Conservation (phyloP, 2,329 filamentous ascomycete genomes). For the Hirsutella minnesotensis region DNA sequence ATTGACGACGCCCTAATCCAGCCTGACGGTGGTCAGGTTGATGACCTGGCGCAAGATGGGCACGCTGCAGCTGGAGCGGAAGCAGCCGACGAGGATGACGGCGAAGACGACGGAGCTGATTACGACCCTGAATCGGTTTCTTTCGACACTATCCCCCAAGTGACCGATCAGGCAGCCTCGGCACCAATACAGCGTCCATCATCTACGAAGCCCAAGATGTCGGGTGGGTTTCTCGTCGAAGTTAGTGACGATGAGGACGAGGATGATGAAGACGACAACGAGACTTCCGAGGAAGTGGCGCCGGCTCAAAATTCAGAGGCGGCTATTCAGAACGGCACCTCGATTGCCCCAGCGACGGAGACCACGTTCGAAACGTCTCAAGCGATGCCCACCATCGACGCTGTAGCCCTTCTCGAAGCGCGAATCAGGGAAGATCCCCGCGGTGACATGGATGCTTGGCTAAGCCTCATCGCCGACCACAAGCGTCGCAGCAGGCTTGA, state of each 20-base stretch:
- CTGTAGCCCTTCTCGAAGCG: slow-evolving; percentile 72
- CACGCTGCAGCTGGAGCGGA: slow-evolving; percentile 36
- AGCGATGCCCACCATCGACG: slow-evolving; percentile 43
- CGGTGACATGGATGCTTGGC: slow-evolving; percentile 87
- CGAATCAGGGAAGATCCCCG: slow-evolving; percentile 85
- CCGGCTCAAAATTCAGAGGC: slow-evolving; percentile 6
- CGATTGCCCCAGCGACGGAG: slow-evolving; percentile 10
- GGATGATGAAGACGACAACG: slow-evolving; percentile 22
- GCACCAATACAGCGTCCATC: slow-evolving; percentile 16
- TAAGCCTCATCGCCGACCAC: slow-evolving; percentile 75
- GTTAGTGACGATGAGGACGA: slow-evolving; percentile 49
- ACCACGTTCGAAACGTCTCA: slow-evolving; percentile 20
- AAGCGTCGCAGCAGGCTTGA: slow-evolving; percentile 72
- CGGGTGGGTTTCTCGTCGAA: slow-evolving; percentile 48
- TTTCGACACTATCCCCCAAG: slow-evolving; percentile 28
- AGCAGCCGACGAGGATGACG: slow-evolving; percentile 30
- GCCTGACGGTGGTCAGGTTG: slow-evolving; percentile 42
- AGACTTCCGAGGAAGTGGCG: slow-evolving; percentile 11
- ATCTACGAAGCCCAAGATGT: slow-evolving; percentile 43
- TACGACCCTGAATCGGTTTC: slow-evolving; percentile 47
- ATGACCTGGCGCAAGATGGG: slow-evolving; percentile 35
- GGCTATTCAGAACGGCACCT: slow-evolving; percentile 10
- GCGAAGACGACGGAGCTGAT: slow-evolving; percentile 39
- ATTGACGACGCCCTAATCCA: slow-evolving; percentile 44
- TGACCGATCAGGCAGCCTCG: slow-evolving; percentile 15